These are phyloP conservation scores for Neurospora terricola DNA, from an alignment of 495 filamentous ascomycete species.

Conservation along the genomic window DNA sequence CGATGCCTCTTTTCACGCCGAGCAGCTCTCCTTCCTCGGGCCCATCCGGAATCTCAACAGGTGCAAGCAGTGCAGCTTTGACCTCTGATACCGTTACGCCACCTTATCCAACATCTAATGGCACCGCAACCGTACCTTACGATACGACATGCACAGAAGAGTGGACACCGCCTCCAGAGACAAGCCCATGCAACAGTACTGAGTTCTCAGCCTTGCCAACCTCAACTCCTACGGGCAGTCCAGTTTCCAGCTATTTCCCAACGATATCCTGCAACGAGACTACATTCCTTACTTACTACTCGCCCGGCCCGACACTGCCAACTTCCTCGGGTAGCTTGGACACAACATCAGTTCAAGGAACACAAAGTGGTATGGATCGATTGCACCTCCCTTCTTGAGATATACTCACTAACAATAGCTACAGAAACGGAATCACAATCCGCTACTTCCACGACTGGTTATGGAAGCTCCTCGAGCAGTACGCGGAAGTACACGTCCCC, in stretches of 20 bases:
- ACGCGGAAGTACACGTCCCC: background rate
- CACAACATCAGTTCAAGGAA: constrained; percentile 2
- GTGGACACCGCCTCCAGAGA: constrained; percentile 1
- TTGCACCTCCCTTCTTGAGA: background rate
- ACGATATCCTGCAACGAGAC: constrained; percentile 13
- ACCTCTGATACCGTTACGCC: constrained; percentile 1
- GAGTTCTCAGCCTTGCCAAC: background rate
- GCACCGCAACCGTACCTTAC: constrained; percentile 4
- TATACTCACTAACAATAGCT: background rate
- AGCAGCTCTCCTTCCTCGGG: background rate
- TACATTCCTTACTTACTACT: constrained; percentile 3
- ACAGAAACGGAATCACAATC: background rate
- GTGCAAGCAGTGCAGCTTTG: background rate
- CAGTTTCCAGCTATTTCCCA: constrained; percentile 1
- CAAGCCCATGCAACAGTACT: constrained; percentile 6
- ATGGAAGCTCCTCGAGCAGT: background rate
- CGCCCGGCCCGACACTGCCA: background rate
- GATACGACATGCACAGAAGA: constrained; percentile 13
- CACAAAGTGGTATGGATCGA: background rate
- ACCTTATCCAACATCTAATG: constrained; percentile 6
- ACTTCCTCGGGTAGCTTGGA: constrained; percentile 1
- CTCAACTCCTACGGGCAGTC: background rate
- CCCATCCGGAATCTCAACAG: background rate
- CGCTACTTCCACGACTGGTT: background rate
- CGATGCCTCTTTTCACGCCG: background rate